Conservation (phyloP, 179 eudicot genomes). For the Beta macrorhiza region DNA sequence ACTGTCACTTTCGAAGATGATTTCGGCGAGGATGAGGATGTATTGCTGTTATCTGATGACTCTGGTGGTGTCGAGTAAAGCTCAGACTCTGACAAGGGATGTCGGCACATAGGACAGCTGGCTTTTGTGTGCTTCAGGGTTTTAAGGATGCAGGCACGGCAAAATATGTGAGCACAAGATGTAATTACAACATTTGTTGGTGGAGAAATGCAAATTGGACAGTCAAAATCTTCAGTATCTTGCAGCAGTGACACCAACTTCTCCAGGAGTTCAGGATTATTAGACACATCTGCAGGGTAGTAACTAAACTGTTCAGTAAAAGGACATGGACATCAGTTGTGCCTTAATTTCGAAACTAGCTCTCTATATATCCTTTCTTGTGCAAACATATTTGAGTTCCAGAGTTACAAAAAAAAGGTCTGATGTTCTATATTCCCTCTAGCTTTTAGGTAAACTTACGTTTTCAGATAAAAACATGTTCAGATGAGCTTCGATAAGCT, state of each 20-base stretch:
- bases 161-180: slow-evolving; percentile 81
- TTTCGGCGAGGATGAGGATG: slow-evolving; percentile 29
- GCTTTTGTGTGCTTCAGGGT: slow-evolving; percentile 60
- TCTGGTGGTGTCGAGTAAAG: slow-evolving; percentile 76
- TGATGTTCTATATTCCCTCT: not conserved
- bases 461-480: too few species aligned
- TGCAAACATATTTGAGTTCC: not conserved
- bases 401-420: not conserved
- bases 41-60: slow-evolving; percentile 32
- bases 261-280: slow-evolving; percentile 71
- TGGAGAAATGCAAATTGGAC: slow-evolving; percentile 88
- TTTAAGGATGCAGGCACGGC: slow-evolving; percentile 69
- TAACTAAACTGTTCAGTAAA: not conserved
- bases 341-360: not conserved
- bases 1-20: slow-evolving; percentile 61
- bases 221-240: slow-evolving; percentile 91
- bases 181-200: slow-evolving; percentile 75
- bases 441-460: too few species aligned
- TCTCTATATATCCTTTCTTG: not conserved
- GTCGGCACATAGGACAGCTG: slow-evolving; percentile 85
- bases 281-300: slow-evolving; percentile 61
- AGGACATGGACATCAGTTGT: not conserved
- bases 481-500: too few species aligned
- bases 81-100: slow-evolving; percentile 68
- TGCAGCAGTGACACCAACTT: slow-evolving; percentile 74